Conservation (phyloP, 2,329 filamentous ascomycete species). For the Pseudogymnoascus sp. region DNA sequence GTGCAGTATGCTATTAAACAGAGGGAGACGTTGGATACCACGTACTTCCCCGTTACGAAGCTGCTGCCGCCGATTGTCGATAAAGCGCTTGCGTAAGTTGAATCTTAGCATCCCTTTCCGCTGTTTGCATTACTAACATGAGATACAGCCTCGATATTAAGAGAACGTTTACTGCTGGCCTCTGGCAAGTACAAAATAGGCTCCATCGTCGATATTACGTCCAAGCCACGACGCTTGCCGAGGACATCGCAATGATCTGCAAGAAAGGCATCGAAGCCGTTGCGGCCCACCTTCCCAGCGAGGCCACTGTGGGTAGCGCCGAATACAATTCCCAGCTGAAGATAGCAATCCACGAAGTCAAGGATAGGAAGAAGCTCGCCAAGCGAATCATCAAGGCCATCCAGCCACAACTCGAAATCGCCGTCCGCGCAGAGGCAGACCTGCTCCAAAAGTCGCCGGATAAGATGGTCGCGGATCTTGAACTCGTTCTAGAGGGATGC, state of each 20-base stretch:
- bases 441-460: conserved; percentile 65
- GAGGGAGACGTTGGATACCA: conserved; percentile 72
- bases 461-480: conserved; percentile 65
- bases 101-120: conserved; percentile 1
- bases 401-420: conserved; percentile 70
- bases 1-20: conserved; percentile 71
- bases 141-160: conserved; percentile 54
- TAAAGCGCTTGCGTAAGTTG: conserved; percentile 71
- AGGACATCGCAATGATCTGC: conserved; percentile 51
- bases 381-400: conserved; percentile 83
- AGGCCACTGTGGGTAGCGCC: conserved; percentile 28
- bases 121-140: conserved; percentile 34
- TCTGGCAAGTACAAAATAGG: conserved; percentile 45
- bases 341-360: conserved; percentile 55
- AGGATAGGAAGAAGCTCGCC: conserved; percentile 75
- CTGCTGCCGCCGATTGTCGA: conserved; percentile 73
- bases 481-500: conserved; percentile 60
- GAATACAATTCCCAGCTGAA: conserved; percentile 28
- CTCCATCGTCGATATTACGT: conserved; percentile 52
- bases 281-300: conserved; percentile 19
- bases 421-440: conserved; percentile 74
- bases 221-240: conserved; percentile 50
- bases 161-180: conserved; percentile 49
- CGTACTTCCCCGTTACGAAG: conserved; percentile 84
- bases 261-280: conserved; percentile 40